Percentiles rank a stretch among this genome's conserved stretches.
Conservation (phyloP, 106 monocot species). For the Dioscorea dumetorum region DNA sequence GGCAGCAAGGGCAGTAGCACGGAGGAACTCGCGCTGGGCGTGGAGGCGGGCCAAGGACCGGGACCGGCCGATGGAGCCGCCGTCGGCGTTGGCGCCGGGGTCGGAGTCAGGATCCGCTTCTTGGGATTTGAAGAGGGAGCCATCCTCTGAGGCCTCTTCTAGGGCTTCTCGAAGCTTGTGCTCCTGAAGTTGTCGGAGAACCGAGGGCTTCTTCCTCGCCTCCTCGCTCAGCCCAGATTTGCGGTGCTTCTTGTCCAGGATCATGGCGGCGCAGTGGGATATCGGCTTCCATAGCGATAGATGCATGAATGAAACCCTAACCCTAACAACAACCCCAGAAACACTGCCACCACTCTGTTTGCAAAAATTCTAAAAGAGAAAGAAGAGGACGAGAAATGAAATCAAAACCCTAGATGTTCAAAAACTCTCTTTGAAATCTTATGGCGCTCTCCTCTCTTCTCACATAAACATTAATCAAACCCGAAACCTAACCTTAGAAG, state of each 20-base stretch:
- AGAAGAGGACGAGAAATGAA: no score
- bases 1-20: constrained; percentile 79
- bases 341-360: no score
- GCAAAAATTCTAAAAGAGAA: no score
- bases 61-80: constrained; percentile 28
- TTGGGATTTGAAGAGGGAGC: constrained; percentile 70
- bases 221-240: constrained; percentile 18
- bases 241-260: constrained; percentile 59
- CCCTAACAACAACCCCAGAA: background rate
- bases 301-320: constrained; percentile 43
- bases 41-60: constrained; percentile 61
- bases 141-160: constrained; percentile 91
- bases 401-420: no score
- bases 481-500: no score
- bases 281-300: constrained; percentile 91
- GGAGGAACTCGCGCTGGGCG: constrained; percentile 90
- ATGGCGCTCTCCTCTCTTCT: no score
- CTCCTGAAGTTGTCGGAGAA: constrained; percentile 72
- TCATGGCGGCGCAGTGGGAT: constrained; percentile 73
- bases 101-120: constrained; percentile 33
- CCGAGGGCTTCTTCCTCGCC: constrained; percentile 27
- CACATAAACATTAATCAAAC: no score
- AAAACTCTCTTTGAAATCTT: no score
- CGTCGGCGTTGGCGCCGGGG: background rate
- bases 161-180: constrained; percentile 81